Base-by-base conservation (phyloP, 2,329 filamentous ascomycete genomes). In the Cercospora citrullina region DNA sequence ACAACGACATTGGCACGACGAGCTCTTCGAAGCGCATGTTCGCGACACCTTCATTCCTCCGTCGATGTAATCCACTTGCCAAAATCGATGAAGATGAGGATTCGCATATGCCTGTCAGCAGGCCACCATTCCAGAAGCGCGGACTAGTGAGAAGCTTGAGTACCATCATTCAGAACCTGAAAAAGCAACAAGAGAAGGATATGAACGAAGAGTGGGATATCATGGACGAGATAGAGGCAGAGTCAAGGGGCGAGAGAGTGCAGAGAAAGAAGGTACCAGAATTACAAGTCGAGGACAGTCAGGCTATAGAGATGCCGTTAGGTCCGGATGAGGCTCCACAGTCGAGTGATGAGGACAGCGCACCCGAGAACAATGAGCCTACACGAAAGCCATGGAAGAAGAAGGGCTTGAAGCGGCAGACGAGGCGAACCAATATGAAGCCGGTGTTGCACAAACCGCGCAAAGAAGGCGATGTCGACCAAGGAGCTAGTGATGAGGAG, bases 371-470 rank as follows among this genome's bases (percentile, higher is more conserved):
- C 10, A 71, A 73, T 28, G 73, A 71, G 14, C 66, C 85, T 12
- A 87, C 82, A 2, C 77, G 88, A 42, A 87, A 84, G 64, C 79
- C 87, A 1, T 94, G 86, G 83, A 94, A 94, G 84, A 95, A 95
- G 85, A 92, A 91, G 82, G 91, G 91, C 0, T 86, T 91, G 77
- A 95, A 95, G 82, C 85, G 92, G 69, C 92, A 91, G 65, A 94
- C 92, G 3, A 84, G 89, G 69, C 83, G 85, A 59, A 84, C 87
- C 65, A 93, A 89, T 68, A 91, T 78, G 75, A 72, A 72, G 70
- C 77, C 77, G 9, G 75, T 77, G 9, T 23, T 76, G 26, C 75
- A 77, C 62, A 76, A 75, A 53, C 60, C 77, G 14, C 68, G 71
- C 66, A 78, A 77, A 65, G 68, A 68, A 18, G 67, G 61, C 6